A percentile compares a stretch with the other conserved stretches of the same genome.
phyloP scores from a whole-genome alignment of 768 basidiomycete genomes.

The Panus rudis region DNA sequence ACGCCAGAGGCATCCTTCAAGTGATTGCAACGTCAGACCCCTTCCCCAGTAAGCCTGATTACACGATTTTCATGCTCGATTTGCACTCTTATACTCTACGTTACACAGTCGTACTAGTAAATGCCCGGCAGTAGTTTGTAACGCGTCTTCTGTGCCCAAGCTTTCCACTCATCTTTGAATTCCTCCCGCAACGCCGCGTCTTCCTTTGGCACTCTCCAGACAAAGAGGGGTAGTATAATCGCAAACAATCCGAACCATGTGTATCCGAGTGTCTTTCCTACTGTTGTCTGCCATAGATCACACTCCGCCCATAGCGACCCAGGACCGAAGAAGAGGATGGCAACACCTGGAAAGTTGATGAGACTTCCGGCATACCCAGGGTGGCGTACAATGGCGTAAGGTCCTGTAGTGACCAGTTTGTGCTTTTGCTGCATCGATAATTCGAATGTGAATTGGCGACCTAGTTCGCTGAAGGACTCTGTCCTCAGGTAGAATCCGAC shows the following conservation, averaged over 20 bases:
- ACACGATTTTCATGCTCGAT: too few species aligned
- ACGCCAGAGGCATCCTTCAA: too few species aligned
- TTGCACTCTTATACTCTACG: not conserved
- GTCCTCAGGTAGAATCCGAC: slow-evolving; percentile 19
- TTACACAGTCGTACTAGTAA: not conserved
- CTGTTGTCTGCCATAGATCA: not conserved
- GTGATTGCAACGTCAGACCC: too few species aligned
- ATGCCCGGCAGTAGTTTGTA: slow-evolving; percentile 6
- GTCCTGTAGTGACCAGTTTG: slow-evolving; percentile 14
- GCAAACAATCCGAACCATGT: not conserved
- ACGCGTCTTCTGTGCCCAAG: slow-evolving; percentile 3
- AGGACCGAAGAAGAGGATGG: not conserved
- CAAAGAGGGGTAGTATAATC: not conserved
- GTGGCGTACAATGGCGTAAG: slow-evolving; percentile 18
- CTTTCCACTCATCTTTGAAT: slow-evolving; percentile 3
- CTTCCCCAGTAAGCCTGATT: too few species aligned
- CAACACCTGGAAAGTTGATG: slow-evolving; percentile 6
- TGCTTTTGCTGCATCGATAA: slow-evolving; percentile 10
- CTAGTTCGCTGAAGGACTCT: slow-evolving; percentile 17
- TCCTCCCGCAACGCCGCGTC: not conserved
- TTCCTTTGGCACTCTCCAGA: not conserved
- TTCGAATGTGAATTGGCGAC: slow-evolving; percentile 16
- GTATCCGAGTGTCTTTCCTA: not conserved
- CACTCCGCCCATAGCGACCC: slow-evolving; percentile 1
- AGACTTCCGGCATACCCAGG: slow-evolving; percentile 14